Evolutionary conservation across 176 grass and related monocot species (phyloP), one percentile per base, ranked within the genome.

Genomic region (Zoysia japonica): DNA sequence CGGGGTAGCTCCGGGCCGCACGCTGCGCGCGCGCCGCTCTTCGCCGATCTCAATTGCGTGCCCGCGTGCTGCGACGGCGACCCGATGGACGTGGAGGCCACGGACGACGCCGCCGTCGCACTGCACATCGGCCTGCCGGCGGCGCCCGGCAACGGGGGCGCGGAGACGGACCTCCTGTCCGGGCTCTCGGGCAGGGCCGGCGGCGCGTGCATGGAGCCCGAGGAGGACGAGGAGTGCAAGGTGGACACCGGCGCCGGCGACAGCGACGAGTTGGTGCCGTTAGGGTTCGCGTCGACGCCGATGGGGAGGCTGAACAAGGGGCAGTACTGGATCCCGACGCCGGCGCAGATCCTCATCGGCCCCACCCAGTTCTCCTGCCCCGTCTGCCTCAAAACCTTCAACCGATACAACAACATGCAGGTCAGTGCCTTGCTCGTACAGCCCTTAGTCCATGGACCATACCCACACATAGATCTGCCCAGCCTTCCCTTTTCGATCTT

Each of bases 331-430:
- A 98, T 98, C 70, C 95, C 95, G 14, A 98, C 95, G 11, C 95
- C 95, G 63, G 92, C 95, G 45, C 95, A 98, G 83, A 98, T 98
- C 83, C 85, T 98, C 54, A 98, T 98, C 66, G 95, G 95, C 8
- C 95, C 95, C 1, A 98, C 95, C 43, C 95, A 98, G 85, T 98
- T 98, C 92, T 98, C 92, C 37, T 98, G 95, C 71, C 95, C 95
- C n/a, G 95, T 98, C 77, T 98, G 95, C 79, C 93, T 76, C 79
- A 98, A 98, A 68, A 98, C 95, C 52, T 98, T 98, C 87, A 98
- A 98, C 70, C 52, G 95, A 92, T 98, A 98, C 83, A 98, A 98
- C 68, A 98, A 98, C 81, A 98, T 98, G 95, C 95, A 98, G 89
- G 95, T 98, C 77, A 78, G 74, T 62, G 67, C 64, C 61, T 41